phyloP scores from a whole-genome alignment of 495 filamentous ascomycete species.

The Parathielavia appendiculata region DNA sequence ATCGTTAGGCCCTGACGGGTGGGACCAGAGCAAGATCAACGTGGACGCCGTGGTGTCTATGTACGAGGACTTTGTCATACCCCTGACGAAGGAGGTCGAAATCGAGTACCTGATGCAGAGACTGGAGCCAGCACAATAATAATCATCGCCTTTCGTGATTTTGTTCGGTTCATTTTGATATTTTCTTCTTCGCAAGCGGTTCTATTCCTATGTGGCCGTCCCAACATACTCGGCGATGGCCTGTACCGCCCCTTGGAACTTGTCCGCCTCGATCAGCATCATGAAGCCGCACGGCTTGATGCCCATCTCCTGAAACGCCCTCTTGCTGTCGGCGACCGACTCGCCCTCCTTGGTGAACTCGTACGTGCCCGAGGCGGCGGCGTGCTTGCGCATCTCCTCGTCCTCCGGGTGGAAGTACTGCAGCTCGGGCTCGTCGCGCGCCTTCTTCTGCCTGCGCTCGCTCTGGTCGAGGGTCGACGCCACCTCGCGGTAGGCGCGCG shows the following conservation, averaged over 20 bases:
- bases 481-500: slow-evolving; percentile 85
- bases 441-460: slow-evolving; percentile 72
- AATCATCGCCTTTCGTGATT: slow-evolving; percentile 15
- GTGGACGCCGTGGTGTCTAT: slow-evolving; percentile 88
- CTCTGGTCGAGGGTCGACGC: slow-evolving; percentile 67
- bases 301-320: slow-evolving; percentile 90
- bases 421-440: slow-evolving; percentile 50
- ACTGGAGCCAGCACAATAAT: slow-evolving; percentile 45
- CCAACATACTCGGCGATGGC: slow-evolving; percentile 66
- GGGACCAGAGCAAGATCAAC: slow-evolving; percentile 66
- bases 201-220: slow-evolving; percentile 34
- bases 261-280: slow-evolving; percentile 68
- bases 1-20: slow-evolving; percentile 28
- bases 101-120: slow-evolving; percentile 97
- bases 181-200: slow-evolving; percentile 3
- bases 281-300: slow-evolving; percentile 76
- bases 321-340: slow-evolving; percentile 78
- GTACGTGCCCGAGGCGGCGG: slow-evolving; percentile 58
- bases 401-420: slow-evolving; percentile 98
- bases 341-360: slow-evolving; percentile 77
- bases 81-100: slow-evolving; percentile 94
- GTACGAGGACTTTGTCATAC: slow-evolving; percentile 95
- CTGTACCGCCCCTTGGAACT: slow-evolving; percentile 63
- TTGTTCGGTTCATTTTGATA: slow-evolving; percentile 14
- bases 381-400: slow-evolving; percentile 75